phyloP scores from a whole-genome alignment of 78 protist genomes.

The Diacronema lutheri region DNA sequence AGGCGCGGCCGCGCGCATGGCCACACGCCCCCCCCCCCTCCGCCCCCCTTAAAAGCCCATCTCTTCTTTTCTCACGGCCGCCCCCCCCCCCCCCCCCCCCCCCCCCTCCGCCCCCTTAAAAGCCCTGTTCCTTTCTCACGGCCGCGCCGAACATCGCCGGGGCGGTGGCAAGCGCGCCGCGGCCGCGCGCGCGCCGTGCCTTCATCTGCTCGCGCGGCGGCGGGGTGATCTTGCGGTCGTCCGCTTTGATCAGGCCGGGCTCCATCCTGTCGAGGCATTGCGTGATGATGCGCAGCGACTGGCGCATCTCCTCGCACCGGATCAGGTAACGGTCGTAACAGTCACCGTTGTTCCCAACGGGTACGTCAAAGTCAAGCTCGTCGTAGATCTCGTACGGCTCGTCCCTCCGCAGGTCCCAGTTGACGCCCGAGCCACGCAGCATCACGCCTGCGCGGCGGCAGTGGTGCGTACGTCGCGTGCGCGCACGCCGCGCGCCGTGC shows the following conservation, averaged over 20 bases:
- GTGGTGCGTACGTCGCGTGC: no score
- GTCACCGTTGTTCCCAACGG: constrained; percentile 55
- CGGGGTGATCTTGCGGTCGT: constrained; percentile 55
- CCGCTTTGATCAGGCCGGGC: constrained; percentile 47
- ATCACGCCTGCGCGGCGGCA: constrained; percentile 11
- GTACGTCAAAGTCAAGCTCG: constrained; percentile 51
- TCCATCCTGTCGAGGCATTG: constrained; percentile 61
- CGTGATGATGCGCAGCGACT: constrained; percentile 40
- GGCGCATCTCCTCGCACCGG: constrained; percentile 69
- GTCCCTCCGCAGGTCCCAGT: constrained; percentile 54
- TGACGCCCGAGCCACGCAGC: constrained; percentile 54
- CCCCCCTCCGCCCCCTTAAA: no score
- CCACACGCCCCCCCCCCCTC: no score
- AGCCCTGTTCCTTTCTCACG: no score
- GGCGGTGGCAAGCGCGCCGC: no score
- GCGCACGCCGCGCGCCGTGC: no score
- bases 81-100: no score
- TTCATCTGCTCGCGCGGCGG: constrained; percentile 66
- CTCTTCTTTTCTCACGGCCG: no score
- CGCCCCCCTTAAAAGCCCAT: no score
- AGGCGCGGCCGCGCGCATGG: no score
- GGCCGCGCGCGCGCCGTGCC: not conserved
- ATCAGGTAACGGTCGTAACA: constrained; percentile 64
- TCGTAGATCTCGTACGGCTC: constrained; percentile 69
- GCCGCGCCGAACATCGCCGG: no score